Conservation (phyloP, 768 basidiomycete genomes). For the Lyophyllum decastes region DNA sequence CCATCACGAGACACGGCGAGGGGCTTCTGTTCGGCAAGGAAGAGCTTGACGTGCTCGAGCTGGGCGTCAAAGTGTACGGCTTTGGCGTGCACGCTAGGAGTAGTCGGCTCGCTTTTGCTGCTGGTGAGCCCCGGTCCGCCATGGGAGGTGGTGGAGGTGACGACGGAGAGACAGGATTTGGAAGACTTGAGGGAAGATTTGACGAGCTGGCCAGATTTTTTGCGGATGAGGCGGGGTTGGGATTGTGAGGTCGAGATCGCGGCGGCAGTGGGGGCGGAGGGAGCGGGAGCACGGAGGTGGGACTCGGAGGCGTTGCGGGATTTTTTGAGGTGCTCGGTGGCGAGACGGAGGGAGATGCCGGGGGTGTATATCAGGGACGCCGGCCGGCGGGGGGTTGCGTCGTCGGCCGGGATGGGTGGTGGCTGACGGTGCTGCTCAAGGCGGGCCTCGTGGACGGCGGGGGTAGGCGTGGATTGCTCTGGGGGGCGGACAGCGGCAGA, state of each 20-base stretch:
- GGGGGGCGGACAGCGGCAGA: conserved; percentile 28
- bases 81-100: conserved; percentile 71
- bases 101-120: conserved; percentile 77
- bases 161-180: conserved; percentile 54
- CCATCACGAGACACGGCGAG: conserved; percentile 90
- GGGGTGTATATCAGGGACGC: conserved; percentile 39
- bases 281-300: conserved; percentile 27
- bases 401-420: conserved; percentile 3
- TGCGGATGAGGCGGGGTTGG: conserved; percentile 63
- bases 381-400: neutral
- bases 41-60: conserved; percentile 92
- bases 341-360: conserved; percentile 37
- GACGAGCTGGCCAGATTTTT: conserved; percentile 93
- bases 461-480: conserved; percentile 45
- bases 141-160: conserved; percentile 41
- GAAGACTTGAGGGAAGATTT: conserved; percentile 87
- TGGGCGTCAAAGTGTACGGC: conserved; percentile 92
- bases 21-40: conserved; percentile 93
- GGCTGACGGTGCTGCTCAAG: conserved; percentile 13
- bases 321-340: conserved; percentile 22
- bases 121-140: no score
- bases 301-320: conserved; percentile 31
- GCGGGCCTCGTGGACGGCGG: conserved; percentile 24
- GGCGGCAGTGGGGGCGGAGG: conserved; percentile 25
- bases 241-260: conserved; percentile 20